Percentiles rank a stretch among this genome's conserved stretches.
Evolutionary conservation across 164 flowering plant species (phyloP).

Genomic region (Litsea cubeba): DNA sequence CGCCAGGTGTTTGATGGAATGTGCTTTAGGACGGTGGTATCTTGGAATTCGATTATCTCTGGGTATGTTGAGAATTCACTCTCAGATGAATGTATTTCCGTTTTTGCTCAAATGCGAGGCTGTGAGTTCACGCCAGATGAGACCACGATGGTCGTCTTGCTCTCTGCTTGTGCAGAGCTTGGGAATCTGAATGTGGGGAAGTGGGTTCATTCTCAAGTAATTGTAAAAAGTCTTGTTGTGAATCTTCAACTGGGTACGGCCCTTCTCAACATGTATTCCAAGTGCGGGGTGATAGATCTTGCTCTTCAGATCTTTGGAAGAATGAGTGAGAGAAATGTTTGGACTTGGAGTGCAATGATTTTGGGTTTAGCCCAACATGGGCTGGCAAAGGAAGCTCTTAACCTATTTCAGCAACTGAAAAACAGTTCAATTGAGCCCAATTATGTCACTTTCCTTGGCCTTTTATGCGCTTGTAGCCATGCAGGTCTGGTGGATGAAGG

Average conservation of each 20-base stretch:
- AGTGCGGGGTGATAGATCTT: constrained; percentile 8
- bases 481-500: constrained; percentile 17
- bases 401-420: constrained; percentile 7
- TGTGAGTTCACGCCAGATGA: constrained; percentile 9
- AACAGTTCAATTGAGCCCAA: not conserved
- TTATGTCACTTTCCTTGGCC: constrained; percentile 14
- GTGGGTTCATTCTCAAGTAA: constrained; percentile 8
- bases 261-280: constrained; percentile 16
- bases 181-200: constrained; percentile 12
- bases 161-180: constrained; percentile 10
- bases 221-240: not conserved
- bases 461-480: constrained; percentile 15
- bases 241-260: constrained; percentile 15
- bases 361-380: constrained; percentile 14
- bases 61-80: constrained; percentile 7
- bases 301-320: constrained; percentile 1
- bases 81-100: not conserved
- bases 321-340: constrained; percentile 10
- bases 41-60: constrained; percentile 14
- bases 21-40: constrained; percentile 10
- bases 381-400: constrained; percentile 7
- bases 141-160: constrained; percentile 10
- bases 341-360: constrained; percentile 19
- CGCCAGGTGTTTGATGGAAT: constrained; percentile 13
- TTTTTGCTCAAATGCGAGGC: constrained; percentile 4